Conservation (phyloP, 805 yeast genomes). For the Metschnikowia rubicola region DNA sequence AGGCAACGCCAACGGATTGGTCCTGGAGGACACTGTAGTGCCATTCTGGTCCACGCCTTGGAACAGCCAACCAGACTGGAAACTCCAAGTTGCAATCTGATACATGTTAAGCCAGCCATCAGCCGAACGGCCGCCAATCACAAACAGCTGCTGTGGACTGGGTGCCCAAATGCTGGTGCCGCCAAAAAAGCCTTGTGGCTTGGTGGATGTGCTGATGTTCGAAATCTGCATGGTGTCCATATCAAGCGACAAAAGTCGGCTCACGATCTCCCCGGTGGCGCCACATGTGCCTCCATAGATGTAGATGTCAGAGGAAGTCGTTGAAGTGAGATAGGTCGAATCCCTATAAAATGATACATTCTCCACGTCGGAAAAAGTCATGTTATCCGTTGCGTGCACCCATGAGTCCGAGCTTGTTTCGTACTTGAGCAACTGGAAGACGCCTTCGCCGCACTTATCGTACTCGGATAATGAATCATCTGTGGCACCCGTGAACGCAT, state of each 20-base stretch:
- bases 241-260: constrained; percentile 45
- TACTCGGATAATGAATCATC: neutral
- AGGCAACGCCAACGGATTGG: constrained; percentile 52
- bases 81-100: constrained; percentile 73
- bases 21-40: constrained; percentile 48
- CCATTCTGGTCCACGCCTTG: constrained; percentile 22
- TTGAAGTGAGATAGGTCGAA: constrained; percentile 43
- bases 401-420: constrained; percentile 18
- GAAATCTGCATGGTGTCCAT: constrained; percentile 29
- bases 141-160: constrained; percentile 43
- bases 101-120: constrained; percentile 70
- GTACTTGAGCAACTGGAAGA: constrained; percentile 23
- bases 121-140: constrained; percentile 64
- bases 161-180: constrained; percentile 45
- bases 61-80: constrained; percentile 65
- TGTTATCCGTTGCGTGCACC: constrained; percentile 14
- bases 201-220: constrained; percentile 45
- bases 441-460: constrained; percentile 29
- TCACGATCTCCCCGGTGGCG: constrained; percentile 26
- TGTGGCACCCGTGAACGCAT: constrained; percentile 24
- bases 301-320: constrained; percentile 38
- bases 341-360: constrained; percentile 32
- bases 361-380: constrained; percentile 21
- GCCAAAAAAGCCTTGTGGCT: constrained; percentile 56
- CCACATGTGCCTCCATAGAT: constrained; percentile 52